These are phyloP conservation scores for Umbelopsis sp. DNA, from an alignment of 192 early-diverging fungal species.

Conservation along the genomic window DNA sequence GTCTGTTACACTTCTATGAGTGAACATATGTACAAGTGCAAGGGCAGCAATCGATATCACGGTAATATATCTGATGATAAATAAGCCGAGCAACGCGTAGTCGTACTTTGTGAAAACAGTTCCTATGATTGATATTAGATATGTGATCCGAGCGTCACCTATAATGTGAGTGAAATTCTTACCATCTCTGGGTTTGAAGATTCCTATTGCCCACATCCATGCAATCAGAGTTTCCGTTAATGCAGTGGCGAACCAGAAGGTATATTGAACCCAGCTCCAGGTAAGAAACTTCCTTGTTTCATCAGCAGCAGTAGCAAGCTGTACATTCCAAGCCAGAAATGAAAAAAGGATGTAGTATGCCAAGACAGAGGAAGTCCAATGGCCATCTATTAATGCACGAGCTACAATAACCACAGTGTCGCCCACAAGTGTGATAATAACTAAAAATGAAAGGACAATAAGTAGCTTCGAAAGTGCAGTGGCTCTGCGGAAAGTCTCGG, in stretches of 20 bases:
- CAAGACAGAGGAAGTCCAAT: constrained; percentile 44
- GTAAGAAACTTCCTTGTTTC: constrained; percentile 40
- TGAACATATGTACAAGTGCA: constrained; percentile 35
- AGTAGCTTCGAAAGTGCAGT: constrained; percentile 33
- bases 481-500: not conserved
- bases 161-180: not conserved
- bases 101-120: constrained; percentile 36
- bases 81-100: constrained; percentile 43
- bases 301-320: constrained; percentile 34
- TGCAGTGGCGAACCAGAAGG: constrained; percentile 50
- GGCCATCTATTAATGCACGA: constrained; percentile 41
- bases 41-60: constrained; percentile 36
- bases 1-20: constrained; percentile 19
- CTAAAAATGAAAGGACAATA: constrained; percentile 25
- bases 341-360: constrained; percentile 45
- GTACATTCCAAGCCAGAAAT: constrained; percentile 39
- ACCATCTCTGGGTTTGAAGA: constrained; percentile 30
- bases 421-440: constrained; percentile 37
- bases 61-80: constrained; percentile 45
- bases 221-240: constrained; percentile 47
- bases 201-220: constrained; percentile 42
- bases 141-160: not conserved
- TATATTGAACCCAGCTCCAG: constrained; percentile 57
- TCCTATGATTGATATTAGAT: not conserved
- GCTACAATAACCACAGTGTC: constrained; percentile 37